Conservation (phyloP, 352 stramenopile genomes). For the Pythium rishiriense region DNA sequence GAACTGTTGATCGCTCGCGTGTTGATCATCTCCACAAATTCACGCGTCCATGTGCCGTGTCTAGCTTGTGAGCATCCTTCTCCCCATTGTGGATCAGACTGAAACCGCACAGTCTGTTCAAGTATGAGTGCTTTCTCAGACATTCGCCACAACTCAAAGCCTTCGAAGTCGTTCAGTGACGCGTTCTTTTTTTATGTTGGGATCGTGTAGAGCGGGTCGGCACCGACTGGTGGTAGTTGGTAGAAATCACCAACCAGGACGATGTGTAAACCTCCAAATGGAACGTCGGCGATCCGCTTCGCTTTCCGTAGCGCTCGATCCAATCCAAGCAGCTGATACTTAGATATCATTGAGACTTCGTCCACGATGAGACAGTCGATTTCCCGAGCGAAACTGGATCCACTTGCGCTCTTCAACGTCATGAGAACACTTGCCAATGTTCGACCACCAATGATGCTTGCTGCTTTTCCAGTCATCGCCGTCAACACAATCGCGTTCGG, state of each 20-base stretch:
- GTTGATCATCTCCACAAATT: slow-evolving; percentile 29
- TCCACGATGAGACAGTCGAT: slow-evolving; percentile 23
- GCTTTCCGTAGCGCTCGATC: slow-evolving; percentile 6
- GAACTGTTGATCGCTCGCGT: neutral
- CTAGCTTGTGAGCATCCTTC: slow-evolving; percentile 28
- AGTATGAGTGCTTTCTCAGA: slow-evolving; percentile 20
- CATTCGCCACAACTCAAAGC: slow-evolving; percentile 4
- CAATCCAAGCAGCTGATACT: neutral
- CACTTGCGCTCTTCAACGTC: slow-evolving; percentile 3
- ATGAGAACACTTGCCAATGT: slow-evolving; percentile 17
- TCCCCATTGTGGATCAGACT: slow-evolving; percentile 30
- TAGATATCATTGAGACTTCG: slow-evolving; percentile 28
- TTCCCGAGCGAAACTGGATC: slow-evolving; percentile 3
- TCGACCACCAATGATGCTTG: slow-evolving; percentile 15
- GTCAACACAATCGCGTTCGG: neutral
- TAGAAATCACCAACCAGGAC: slow-evolving; percentile 16
- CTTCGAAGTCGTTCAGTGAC: neutral
- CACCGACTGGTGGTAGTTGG: slow-evolving; percentile 7
- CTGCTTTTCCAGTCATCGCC: slow-evolving; percentile 21
- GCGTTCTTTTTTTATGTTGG: neutral
- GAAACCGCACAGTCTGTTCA: slow-evolving; percentile 29
- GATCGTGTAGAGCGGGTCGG: slow-evolving; percentile 6
- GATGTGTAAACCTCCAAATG: slow-evolving; percentile 14
- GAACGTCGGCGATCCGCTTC: slow-evolving; percentile 2
- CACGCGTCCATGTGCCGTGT: slow-evolving; percentile 24